phyloP scores from a whole-genome alignment of 2,329 filamentous ascomycete genomes.

The Thielaviopsis punctulata region DNA sequence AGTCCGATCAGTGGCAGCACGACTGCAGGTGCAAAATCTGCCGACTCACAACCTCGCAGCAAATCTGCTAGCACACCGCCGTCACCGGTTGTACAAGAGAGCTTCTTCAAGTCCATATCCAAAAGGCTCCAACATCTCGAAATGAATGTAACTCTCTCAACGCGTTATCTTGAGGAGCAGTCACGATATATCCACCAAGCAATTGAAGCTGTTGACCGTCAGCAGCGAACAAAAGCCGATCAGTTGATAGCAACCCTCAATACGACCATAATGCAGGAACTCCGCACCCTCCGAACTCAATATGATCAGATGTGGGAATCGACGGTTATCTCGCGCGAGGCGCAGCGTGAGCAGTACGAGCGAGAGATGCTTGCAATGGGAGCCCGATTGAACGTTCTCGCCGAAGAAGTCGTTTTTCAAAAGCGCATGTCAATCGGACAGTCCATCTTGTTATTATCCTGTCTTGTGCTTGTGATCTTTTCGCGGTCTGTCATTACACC shows the following conservation, averaged over 20 bases:
- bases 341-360: slow-evolving; percentile 69
- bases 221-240: slow-evolving; percentile 69
- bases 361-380: slow-evolving; percentile 71
- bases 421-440: slow-evolving; percentile 92
- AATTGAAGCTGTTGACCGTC: slow-evolving; percentile 70
- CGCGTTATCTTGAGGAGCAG: slow-evolving; percentile 95
- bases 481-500: slow-evolving; percentile 23
- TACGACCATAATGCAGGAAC: slow-evolving; percentile 64
- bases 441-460: slow-evolving; percentile 70
- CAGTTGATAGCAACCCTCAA: slow-evolving; percentile 76
- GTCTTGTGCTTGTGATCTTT: slow-evolving; percentile 77
- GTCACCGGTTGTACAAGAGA: slow-evolving; percentile 80
- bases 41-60: neutral
- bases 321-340: slow-evolving; percentile 79
- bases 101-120: slow-evolving; percentile 91
- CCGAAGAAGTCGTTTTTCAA: slow-evolving; percentile 76
- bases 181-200: slow-evolving; percentile 79
- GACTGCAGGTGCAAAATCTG: slow-evolving; percentile 17
- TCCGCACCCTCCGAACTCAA: slow-evolving; percentile 60
- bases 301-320: slow-evolving; percentile 97
- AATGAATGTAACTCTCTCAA: slow-evolving; percentile 75
- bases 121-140: slow-evolving; percentile 86
- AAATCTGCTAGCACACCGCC: slow-evolving; percentile 23
- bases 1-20: slow-evolving; percentile 20
- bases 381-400: slow-evolving; percentile 64